Conservation (phyloP, 176 grass and related monocot genomes). For the Aegilops longissima region DNA sequence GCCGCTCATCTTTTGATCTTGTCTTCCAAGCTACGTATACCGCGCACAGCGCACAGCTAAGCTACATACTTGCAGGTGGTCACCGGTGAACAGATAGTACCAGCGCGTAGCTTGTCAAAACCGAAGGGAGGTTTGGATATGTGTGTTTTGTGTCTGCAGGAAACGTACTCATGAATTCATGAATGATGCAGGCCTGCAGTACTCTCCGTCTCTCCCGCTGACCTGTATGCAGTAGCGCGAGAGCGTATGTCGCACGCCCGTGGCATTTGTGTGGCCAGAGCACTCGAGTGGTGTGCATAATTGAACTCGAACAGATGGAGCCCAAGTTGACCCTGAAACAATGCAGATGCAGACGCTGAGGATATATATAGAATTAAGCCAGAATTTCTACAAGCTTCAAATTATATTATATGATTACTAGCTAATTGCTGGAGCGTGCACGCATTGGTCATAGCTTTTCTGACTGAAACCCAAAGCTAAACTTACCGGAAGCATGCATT, state of each 20-base stretch:
- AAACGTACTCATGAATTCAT: not conserved
- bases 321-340: not conserved
- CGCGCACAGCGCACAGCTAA: not conserved
- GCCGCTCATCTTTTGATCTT: constrained; percentile 29
- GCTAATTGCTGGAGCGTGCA: not conserved
- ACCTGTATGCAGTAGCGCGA: not conserved
- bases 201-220: not conserved
- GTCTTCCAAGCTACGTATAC: constrained; percentile 46
- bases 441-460: constrained; percentile 5
- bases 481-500: not conserved
- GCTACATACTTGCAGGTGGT: not conserved
- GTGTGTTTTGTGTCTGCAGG: not conserved
- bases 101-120: not conserved
- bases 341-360: not conserved
- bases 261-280: not conserved
- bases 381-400: too few species aligned
- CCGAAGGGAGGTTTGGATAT: not conserved
- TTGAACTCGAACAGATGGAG: not conserved
- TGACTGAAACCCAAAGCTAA: not conserved
- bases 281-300: not conserved
- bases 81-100: not conserved
- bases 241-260: not conserved
- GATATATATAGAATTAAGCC: too few species aligned
- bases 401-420: too few species aligned
- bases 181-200: not conserved